Evolutionary conservation across 1,284 basidiomycete genomes (phyloP), one percentile per base, ranked within the genome.

Genomic region (Irpex sp.): DNA sequence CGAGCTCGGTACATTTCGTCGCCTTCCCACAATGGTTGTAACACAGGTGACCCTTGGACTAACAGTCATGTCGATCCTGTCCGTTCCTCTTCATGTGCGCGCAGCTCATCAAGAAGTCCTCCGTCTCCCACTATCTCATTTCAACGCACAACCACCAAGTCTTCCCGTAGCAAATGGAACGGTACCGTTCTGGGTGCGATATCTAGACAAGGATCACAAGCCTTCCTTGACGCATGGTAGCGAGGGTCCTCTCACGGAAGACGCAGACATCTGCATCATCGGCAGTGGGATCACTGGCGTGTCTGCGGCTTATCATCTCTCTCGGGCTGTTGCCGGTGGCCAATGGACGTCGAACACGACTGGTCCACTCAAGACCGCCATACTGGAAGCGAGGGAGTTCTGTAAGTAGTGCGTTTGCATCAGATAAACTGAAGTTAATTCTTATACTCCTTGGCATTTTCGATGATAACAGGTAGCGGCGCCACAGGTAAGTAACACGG

Each of bases 211-310:
- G 33, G 79, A 79, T 36, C 86, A 82, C 0, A 90, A 89, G 69
- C 88, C 87, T 0, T 76, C 90, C 0, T 87, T 85, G 0, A 77
- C 74, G 4, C 80, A 84, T 64, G 91, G 91, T 0, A 90, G 89
- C 68, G 72, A 77, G 3, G 88, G 87, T 0, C 66, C 75, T 0
- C 73, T 92, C 19, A 83, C 83, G 0, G 57, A 71, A 0, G 82
- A 86, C 59, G 85, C 86, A 1, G 90, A 93, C 68, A 75, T 92
- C 11, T 90, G 87, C 65, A 86, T 93, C 66, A 86, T 93, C 51
- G 91, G 92, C 1, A 85, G 88, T 36, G 91, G 92, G 0, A 87
- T 94, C 31, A 90, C 90, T 0, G 92, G 92, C 6, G 80, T 90
- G 6, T 85, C 86, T 21, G 80, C 84, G 1, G 89, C 89, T 9